A percentile compares a stretch with the other conserved stretches of the same genome.
Evolutionary conservation across 768 basidiomycete species (phyloP).

Genomic region (Phylloporus arenicola): DNA sequence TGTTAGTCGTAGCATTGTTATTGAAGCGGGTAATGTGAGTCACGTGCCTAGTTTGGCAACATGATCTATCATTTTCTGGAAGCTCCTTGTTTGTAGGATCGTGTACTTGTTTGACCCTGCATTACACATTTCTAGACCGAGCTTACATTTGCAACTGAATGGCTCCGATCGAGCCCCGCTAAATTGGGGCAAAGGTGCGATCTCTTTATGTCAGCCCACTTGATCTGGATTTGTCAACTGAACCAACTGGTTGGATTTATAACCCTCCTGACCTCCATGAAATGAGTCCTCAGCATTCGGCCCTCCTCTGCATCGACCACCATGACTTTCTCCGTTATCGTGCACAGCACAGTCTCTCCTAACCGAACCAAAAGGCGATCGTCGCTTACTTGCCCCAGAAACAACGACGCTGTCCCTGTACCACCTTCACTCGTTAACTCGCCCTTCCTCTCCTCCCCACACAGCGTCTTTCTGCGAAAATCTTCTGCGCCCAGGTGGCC

Average conservation of each 20-base stretch:
- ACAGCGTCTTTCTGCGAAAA: conserved; percentile 44
- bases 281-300: conserved; percentile 7
- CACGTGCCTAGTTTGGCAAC: conserved; percentile 10
- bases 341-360: conserved; percentile 11
- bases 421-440: conserved; percentile 56
- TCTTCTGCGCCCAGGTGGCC: conserved; percentile 33
- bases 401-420: conserved; percentile 40
- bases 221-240: conserved; percentile 25
- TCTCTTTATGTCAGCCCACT: conserved; percentile 24
- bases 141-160: conserved; percentile 14
- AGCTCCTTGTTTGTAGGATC: conserved; percentile 10
- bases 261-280: not conserved
- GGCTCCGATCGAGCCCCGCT: conserved; percentile 17
- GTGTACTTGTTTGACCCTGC: conserved; percentile 13
- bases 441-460: conserved; percentile 47
- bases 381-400: conserved; percentile 15
- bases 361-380: conserved; percentile 16
- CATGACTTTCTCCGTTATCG: conserved; percentile 15
- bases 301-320: not conserved
- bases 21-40: conserved; percentile 51
- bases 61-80: conserved; percentile 20
- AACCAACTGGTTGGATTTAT: conserved; percentile 13
- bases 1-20: conserved; percentile 62
- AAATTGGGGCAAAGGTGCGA: conserved; percentile 11
- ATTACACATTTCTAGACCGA: conserved; percentile 24